A percentile compares a stretch with the other conserved stretches of the same genome.
These are phyloP conservation scores for Clitopilus passeckerianus DNA, from an alignment of 768 basidiomycete species.

Conservation along the genomic window DNA sequence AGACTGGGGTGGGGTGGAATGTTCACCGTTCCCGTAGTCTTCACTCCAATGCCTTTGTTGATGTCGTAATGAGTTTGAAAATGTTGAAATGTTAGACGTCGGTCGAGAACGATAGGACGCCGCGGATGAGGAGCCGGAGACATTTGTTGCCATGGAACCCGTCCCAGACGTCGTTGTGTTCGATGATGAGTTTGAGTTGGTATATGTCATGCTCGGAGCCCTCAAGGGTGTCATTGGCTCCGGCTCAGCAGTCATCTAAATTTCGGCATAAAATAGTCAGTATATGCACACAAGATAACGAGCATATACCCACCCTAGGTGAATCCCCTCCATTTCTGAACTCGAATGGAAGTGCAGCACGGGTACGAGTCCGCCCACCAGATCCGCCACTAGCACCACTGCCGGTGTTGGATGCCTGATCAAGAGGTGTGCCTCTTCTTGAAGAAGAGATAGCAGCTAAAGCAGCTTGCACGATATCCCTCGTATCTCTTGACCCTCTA, in stretches of 20 bases:
- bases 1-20: not conserved
- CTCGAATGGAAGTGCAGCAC: conserved; percentile 38
- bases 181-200: conserved; percentile 3
- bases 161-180: not conserved
- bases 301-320: conserved; percentile 3
- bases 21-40: conserved; percentile 20
- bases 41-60: conserved; percentile 53
- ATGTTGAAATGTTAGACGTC: not conserved
- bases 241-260: conserved; percentile 6
- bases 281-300: not conserved
- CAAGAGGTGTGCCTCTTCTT: conserved; percentile 48
- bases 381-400: conserved; percentile 37
- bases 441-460: conserved; percentile 57
- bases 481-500: conserved; percentile 16
- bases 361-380: conserved; percentile 19
- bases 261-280: not conserved
- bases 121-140: not conserved
- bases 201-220: conserved; percentile 6
- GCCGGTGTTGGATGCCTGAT: conserved; percentile 53
- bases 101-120: not conserved
- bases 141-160: not conserved
- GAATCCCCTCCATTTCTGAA: conserved; percentile 21
- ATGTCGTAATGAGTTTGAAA: conserved; percentile 17
- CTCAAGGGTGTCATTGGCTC: conserved; percentile 11
- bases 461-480: conserved; percentile 50